phyloP scores from a whole-genome alignment of 495 filamentous ascomycete genomes.

The Penicillium argentinense region DNA sequence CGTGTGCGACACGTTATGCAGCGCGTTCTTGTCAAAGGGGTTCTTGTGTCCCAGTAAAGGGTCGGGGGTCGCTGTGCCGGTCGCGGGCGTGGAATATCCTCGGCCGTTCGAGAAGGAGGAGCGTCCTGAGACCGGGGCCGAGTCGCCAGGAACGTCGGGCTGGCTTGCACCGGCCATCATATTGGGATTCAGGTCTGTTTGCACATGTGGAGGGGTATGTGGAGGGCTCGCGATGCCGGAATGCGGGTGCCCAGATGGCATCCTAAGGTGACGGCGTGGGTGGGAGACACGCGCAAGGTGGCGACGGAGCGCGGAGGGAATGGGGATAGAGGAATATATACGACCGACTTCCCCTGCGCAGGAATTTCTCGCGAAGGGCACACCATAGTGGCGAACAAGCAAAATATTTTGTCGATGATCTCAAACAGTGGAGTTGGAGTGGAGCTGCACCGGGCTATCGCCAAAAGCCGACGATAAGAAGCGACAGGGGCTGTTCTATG shows the following conservation, averaged over 20 bases:
- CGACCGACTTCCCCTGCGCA: not conserved
- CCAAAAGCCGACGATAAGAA: not conserved
- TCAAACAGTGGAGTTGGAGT: constrained; percentile 12
- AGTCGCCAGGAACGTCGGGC: constrained; percentile 8
- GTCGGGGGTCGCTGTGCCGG: constrained; percentile 26
- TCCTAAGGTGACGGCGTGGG: constrained; percentile 3
- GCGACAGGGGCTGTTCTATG: not conserved
- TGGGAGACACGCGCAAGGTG: not conserved
- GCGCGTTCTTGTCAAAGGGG: constrained; percentile 14
- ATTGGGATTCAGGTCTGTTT: not conserved
- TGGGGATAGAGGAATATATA: not conserved
- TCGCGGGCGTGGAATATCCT: constrained; percentile 23
- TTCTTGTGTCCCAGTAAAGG: constrained; percentile 16
- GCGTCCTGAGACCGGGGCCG: constrained; percentile 16
- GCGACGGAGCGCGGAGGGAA: not conserved
- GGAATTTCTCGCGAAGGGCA: constrained; percentile 7
- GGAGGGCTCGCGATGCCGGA: constrained; percentile 10
- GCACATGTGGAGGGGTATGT: constrained; percentile 8
- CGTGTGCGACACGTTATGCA: constrained; percentile 14
- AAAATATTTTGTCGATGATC: constrained; percentile 18
- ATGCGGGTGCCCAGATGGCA: constrained; percentile 13
- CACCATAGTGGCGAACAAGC: constrained; percentile 20
- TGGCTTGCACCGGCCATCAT: not conserved
- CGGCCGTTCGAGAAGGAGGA: constrained; percentile 23
- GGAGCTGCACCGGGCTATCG: constrained; percentile 9